Base-by-base conservation (phyloP, 345 rosid species). In the Moringa oleifera region DNA sequence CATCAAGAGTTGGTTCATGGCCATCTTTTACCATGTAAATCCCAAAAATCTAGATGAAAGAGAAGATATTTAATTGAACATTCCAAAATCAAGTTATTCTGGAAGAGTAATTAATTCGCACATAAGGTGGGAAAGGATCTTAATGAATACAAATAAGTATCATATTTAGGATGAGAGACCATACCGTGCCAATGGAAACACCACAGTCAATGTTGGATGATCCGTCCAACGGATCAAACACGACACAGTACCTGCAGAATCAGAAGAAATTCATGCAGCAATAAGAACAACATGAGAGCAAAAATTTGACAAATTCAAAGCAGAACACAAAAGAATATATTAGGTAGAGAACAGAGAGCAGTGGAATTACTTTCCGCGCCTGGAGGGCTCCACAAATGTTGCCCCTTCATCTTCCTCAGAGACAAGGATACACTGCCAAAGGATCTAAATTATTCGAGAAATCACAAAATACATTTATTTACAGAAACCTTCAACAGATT, bases 331-430 rank as follows among this genome's bases (percentile, higher is more conserved):
- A 47, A 18, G 37, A 47, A 16, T 49, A 56, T 23, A 25, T 47
- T 33, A 22, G 47, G 7, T 15, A 53, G 53, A 51, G 12, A 74
- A 55, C 18, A 33, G 41, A 59, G 64, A 41, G 22, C 57, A n/a
- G 0, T 6, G 63, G 25, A 74, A 69, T 50, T 64, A 93, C 98
- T 75, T 93, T 70, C 97, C 97, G 55, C 99, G 92, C 73, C 67
- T 71, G 20, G 89, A 69, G 59, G 82, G 67, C 59, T 85, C 96
- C 61, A 90, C 99, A 64, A 88, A 81, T 1, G 87, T 94, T 45
- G 99, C 93, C 69, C 86, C 96, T 57, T 88, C 99, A 73, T 90
- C 97, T 82, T 94, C 99, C 69, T 94, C 99, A 0, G 99, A 94
- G 64, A 94, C 97, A 65, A 94, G 97, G 67, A 94, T 86, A 79